A percentile compares a stretch with the other conserved stretches of the same genome.
Conservation (phyloP, 257 asterid genomes). For the Nicotiana benthamiana region DNA sequence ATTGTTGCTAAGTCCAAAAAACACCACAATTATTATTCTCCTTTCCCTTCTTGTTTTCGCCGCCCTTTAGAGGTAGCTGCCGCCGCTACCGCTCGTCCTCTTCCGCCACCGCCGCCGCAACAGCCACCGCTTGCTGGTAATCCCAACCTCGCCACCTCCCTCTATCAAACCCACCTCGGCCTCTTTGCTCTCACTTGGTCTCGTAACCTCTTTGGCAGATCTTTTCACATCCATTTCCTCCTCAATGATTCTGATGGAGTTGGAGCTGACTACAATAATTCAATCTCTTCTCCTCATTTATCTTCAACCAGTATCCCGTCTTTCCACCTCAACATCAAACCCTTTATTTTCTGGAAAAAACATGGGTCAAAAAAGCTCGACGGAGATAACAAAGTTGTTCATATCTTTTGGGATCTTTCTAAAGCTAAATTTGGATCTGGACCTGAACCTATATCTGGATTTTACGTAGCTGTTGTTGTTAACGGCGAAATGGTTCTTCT, state of each 20-base stretch:
- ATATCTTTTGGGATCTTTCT: slow-evolving; percentile 44
- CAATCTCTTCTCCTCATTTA: neutral
- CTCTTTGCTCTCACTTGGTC: slow-evolving; percentile 55
- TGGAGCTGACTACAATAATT: neutral
- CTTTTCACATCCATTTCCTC: slow-evolving; percentile 45
- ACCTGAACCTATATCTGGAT: slow-evolving; percentile 50
- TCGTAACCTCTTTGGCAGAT: slow-evolving; percentile 36
- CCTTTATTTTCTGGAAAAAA: slow-evolving; percentile 32
- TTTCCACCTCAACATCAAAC: slow-evolving; percentile 40
- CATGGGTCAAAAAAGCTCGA: slow-evolving; percentile 35
- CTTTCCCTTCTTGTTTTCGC: slow-evolving; percentile 38
- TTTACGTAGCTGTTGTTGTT: slow-evolving; percentile 30
- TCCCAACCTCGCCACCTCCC: slow-evolving; percentile 45
- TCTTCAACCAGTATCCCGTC: slow-evolving; percentile 4
- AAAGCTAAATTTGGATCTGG: slow-evolving; percentile 44
- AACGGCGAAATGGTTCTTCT: slow-evolving; percentile 31
- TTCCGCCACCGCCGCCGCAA: neutral
- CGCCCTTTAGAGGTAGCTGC: slow-evolving; percentile 15
- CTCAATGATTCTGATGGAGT: slow-evolving; percentile 11
- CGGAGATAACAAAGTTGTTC: slow-evolving; percentile 5
- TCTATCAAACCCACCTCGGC: slow-evolving; percentile 39
- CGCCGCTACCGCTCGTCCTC: neutral
- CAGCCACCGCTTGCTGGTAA: slow-evolving; percentile 16
- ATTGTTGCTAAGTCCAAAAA: slow-evolving; percentile 17
- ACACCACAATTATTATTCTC: slow-evolving; percentile 24